Conservation (phyloP, 306 rosid genomes). For the Senna tora region DNA sequence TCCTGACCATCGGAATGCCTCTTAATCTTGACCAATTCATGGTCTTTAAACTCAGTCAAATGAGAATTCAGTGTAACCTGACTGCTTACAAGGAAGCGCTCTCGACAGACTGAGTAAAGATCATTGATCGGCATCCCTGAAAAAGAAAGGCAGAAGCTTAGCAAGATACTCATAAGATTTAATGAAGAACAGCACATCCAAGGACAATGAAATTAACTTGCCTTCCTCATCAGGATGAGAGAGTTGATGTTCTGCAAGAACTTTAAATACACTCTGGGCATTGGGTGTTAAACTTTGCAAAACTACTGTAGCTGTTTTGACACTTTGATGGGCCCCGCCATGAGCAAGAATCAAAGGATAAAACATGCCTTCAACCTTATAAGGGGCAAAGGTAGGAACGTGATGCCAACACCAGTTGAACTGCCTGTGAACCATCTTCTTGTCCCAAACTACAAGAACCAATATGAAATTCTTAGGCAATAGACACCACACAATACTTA, state of each 20-base stretch:
- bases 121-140: slow-evolving; percentile 79
- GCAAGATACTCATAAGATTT: background rate
- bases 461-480: slow-evolving; percentile 31
- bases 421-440: slow-evolving; percentile 88
- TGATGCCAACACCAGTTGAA: slow-evolving; percentile 97
- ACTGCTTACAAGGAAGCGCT: slow-evolving; percentile 84
- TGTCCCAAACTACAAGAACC: slow-evolving; percentile 84
- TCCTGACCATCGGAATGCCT: slow-evolving; percentile 92
- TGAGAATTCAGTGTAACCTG: slow-evolving; percentile 83
- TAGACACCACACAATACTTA: background rate
- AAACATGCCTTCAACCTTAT: slow-evolving; percentile 81
- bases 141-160: slow-evolving; percentile 7
- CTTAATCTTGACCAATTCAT: slow-evolving; percentile 82
- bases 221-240: slow-evolving; percentile 88
- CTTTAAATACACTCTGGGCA: slow-evolving; percentile 91
- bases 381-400: slow-evolving; percentile 86
- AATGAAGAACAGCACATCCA: slow-evolving; percentile 25
- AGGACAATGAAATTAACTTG: slow-evolving; percentile 36
- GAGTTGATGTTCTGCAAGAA: slow-evolving; percentile 83
- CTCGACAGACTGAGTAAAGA: slow-evolving; percentile 75
- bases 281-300: slow-evolving; percentile 92
- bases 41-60: slow-evolving; percentile 92
- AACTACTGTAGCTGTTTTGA: slow-evolving; percentile 83
- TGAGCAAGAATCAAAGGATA: slow-evolving; percentile 81
- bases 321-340: slow-evolving; percentile 70